Evolutionary conservation across 1,284 basidiomycete species (phyloP).

Genomic region (Macrocystidia cucumis): DNA sequence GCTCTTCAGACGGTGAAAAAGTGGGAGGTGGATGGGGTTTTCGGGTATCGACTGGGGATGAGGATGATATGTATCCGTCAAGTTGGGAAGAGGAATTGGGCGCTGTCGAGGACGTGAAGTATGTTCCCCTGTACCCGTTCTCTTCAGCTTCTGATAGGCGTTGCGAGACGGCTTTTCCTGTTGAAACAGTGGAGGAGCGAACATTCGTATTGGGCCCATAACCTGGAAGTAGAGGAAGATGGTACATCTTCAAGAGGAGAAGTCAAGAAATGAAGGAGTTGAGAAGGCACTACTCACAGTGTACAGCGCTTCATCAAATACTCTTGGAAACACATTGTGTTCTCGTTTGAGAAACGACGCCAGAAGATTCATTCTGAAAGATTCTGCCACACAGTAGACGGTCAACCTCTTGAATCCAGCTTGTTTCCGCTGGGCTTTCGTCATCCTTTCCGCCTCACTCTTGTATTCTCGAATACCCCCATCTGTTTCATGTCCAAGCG

Average conservation of each 20-base stretch:
- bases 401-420: slow-evolving; percentile 76
- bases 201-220: slow-evolving; percentile 84
- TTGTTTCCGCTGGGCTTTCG: slow-evolving; percentile 65
- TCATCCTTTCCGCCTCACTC: slow-evolving; percentile 78
- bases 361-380: slow-evolving; percentile 74
- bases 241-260: slow-evolving; percentile 62
- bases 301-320: slow-evolving; percentile 92
- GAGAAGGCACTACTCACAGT: slow-evolving; percentile 48
- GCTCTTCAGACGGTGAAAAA: slow-evolving; percentile 9
- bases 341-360: slow-evolving; percentile 86
- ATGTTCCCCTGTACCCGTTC: slow-evolving; percentile 81
- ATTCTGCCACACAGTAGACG: slow-evolving; percentile 83
- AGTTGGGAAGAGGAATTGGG: slow-evolving; percentile 20
- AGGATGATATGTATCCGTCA: slow-evolving; percentile 52
- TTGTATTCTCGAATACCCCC: slow-evolving; percentile 63
- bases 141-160: slow-evolving; percentile 85
- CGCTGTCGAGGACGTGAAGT: slow-evolving; percentile 47
- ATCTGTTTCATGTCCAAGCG: slow-evolving; percentile 58
- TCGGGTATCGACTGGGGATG: slow-evolving; percentile 30
- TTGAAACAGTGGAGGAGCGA: slow-evolving; percentile 67
- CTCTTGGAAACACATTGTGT: slow-evolving; percentile 84
- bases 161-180: slow-evolving; percentile 53
- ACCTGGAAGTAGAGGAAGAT: slow-evolving; percentile 85
- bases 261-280: slow-evolving; percentile 4
- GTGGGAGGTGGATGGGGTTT: slow-evolving; percentile 11